These are phyloP conservation scores for Zizania latifolia DNA, from an alignment of 176 grass and related monocot species.

Conservation along the genomic window DNA sequence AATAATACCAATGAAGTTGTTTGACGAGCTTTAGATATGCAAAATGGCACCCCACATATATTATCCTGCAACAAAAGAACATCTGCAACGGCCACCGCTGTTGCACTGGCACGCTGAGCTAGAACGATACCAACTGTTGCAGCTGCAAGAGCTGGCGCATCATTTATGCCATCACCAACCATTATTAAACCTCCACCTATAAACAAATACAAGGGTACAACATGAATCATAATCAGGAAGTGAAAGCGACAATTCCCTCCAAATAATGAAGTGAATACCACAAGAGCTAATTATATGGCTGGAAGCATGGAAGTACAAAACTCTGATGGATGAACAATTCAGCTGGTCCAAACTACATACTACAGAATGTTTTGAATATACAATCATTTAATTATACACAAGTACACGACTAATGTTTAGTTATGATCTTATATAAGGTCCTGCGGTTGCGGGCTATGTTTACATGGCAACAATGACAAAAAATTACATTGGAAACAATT, in stretches of 20 bases:
- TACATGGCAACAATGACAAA: not conserved
- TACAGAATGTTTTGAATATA: not conserved
- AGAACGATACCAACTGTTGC: constrained; percentile 92
- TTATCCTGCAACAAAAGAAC: constrained; percentile 87
- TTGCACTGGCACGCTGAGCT: constrained; percentile 87
- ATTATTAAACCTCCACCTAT: constrained; percentile 93
- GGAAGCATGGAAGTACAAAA: not conserved
- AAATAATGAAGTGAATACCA: not conserved
- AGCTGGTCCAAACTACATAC: not conserved
- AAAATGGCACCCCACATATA: constrained; percentile 79
- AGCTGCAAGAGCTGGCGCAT: constrained; percentile 92
- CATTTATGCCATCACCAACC: constrained; percentile 99
- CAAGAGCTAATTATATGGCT: constrained; percentile 4
- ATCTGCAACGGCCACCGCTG: constrained; percentile 90
- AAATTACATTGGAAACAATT: not conserved
- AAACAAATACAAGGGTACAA: constrained; percentile 7
- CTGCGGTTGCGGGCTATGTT: too few species aligned
- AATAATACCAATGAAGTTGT: constrained; percentile 73
- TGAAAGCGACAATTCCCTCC: not conserved
- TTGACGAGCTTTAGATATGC: constrained; percentile 90
- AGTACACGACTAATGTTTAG: too few species aligned
- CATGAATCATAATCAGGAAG: not conserved
- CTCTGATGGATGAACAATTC: not conserved
- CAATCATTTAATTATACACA: constrained; percentile 13
- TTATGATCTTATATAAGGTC: too few species aligned